Evolutionary conservation across 2,329 filamentous ascomycete species (phyloP), one percentile per base, ranked within the genome.

Genomic region (Fusarium mundagurra): DNA sequence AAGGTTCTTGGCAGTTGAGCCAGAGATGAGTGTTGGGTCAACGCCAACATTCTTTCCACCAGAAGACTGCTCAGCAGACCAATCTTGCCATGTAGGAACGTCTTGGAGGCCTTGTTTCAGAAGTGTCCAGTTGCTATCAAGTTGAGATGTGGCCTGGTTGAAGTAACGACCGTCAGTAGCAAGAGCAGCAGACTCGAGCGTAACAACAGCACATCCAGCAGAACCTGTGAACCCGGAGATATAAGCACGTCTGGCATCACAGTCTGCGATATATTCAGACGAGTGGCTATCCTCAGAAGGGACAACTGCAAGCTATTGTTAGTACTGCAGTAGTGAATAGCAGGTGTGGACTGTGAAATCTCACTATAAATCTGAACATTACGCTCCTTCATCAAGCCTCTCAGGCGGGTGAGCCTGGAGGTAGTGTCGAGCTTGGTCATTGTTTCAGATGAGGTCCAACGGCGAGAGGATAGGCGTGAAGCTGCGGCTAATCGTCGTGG

Each of bases 161-260:
- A 98, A 99, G 84, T 99, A 99, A 75, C 96, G 92, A 36, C 96
- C 96, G 82, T 99, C 96, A 36, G 96, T 99, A 18, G 96, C 94
- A 65, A 99, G 86, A 20, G 94, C 94, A 22, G 96, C 96, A 83
- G 95, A 95, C 59, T 94, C 92, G 57, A 90, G 89, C 6, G 95
- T 96, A 64, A 99, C 88, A 58, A 99, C 92, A 44, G 95, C 96
- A 73, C 94, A 97, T 67, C 96, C 96, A 48, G 96, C 96, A 16
- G 96, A 99, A 63, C 96, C 96, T 67, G 94, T 94, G 83, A 99
- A 99, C 33, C 96, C 96, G 70, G 92, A 95, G 77, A 99, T 97
- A 80, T 92, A 98, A 81, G 92, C 94, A 86, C 96, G 92, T 76
- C 96, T 92, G 70, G 90, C 95, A 86, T 99, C 96, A 82, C 94